Base-by-base conservation (phyloP, 306 rosid species). In the Albizia julibrissin region DNA sequence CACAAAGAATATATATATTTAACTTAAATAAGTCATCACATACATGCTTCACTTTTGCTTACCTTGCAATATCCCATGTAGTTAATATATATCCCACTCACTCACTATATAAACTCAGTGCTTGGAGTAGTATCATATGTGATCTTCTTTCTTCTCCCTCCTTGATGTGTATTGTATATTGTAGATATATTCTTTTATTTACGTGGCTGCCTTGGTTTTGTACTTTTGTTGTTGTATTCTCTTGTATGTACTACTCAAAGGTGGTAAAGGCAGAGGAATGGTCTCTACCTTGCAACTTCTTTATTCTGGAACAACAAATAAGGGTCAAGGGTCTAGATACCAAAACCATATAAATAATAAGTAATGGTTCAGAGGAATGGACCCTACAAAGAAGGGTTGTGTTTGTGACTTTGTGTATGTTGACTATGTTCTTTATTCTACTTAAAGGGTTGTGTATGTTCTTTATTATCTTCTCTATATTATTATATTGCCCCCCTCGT, bases 271-370 rank as follows among this genome's bases (percentile, higher is more conserved):
- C 77, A 34, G 80, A 47, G 59, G 79, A 75, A 86, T 69, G 86
- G 89, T 69, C 86, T 86, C 89, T 75, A 79, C 86, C 33, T 19
- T 75, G 6, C 1, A 43, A 82, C n/a, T n/a, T n/a, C n/a, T n/a
- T n/a, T n/a, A n/a, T n/a, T n/a, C n/a, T n/a, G n/a, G n/a, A n/a
- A n/a, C n/a, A n/a, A n/a, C n/a, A n/a, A n/a, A n/a, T n/a, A n/a
- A n/a, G n/a, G n/a, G n/a, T n/a, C n/a, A n/a, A n/a, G n/a, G n/a
- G n/a, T n/a, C n/a, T n/a, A n/a, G n/a, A n/a, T n/a, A n/a, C n/a
- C n/a, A n/a, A n/a, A n/a, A n/a, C n/a, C n/a, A n/a, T n/a, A n/a
- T n/a, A n/a, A n/a, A n/a, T n/a, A n/a, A n/a, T n/a, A n/a, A n/a
- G n/a, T n/a, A n/a, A n/a, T n/a, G n/a, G 79, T 74, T 68, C 80